A percentile compares a stretch with the other conserved stretches of the same genome.
Conservation (phyloP, 2,329 filamentous ascomycete genomes). For the Madurella fahalii region DNA sequence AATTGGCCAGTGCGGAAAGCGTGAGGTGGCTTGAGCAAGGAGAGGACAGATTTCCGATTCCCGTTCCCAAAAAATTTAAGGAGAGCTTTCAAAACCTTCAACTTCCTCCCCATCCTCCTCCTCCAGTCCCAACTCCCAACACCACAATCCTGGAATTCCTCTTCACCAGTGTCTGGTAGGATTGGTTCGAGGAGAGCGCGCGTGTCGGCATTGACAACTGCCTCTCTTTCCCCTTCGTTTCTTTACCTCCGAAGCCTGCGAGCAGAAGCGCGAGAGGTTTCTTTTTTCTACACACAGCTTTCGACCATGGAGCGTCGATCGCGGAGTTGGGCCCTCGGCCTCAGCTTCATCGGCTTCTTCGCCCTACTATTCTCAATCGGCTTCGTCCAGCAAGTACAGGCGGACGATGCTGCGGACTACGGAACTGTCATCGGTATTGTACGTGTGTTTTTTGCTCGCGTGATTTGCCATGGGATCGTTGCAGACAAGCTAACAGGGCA, state of each 20-base stretch:
- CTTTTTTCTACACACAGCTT: slow-evolving; percentile 20
- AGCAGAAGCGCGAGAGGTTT: slow-evolving; percentile 17
- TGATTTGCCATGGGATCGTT: not conserved
- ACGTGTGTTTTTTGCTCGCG: slow-evolving; percentile 38
- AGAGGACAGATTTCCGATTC: slow-evolving; percentile 28
- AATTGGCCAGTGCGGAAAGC: slow-evolving; percentile 17
- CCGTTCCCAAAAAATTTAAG: slow-evolving; percentile 18
- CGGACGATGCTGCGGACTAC: slow-evolving; percentile 71
- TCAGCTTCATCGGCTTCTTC: slow-evolving; percentile 90
- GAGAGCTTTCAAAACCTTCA: slow-evolving; percentile 14
- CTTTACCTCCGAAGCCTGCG: slow-evolving; percentile 14
- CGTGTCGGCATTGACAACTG: slow-evolving; percentile 13
- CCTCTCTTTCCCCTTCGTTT: slow-evolving; percentile 12
- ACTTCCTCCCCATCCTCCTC: slow-evolving; percentile 7
- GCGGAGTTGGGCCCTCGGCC: slow-evolving; percentile 52
- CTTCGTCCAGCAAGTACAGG: slow-evolving; percentile 72
- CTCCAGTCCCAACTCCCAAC: slow-evolving; percentile 6
- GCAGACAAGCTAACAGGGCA: slow-evolving; percentile 22
- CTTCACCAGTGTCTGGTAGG: slow-evolving; percentile 10
- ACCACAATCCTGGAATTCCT: slow-evolving; percentile 9
- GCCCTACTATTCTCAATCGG: slow-evolving; percentile 84
- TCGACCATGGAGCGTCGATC: slow-evolving; percentile 28
- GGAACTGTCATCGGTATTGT: slow-evolving; percentile 92
- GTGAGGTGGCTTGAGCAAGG: slow-evolving; percentile 25
- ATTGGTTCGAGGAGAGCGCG: slow-evolving; percentile 18